Evolutionary conservation across 2,329 filamentous ascomycete species (phyloP), one percentile per base, ranked within the genome.

Genomic region (Bipolaris zeicola): DNA sequence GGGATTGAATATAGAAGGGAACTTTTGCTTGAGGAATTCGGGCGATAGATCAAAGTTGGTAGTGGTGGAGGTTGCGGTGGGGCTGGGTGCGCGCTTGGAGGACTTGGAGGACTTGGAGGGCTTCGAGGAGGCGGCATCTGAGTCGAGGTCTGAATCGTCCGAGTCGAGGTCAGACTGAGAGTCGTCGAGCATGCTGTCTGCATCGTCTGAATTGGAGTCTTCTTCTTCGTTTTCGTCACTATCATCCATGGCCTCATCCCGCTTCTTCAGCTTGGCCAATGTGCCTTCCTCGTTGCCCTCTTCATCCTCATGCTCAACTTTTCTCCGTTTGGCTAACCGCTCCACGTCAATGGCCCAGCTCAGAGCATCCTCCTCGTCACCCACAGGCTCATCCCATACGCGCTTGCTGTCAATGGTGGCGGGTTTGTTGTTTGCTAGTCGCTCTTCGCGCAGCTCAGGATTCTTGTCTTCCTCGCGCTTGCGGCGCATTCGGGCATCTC

Each of bases 391-490:
- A 68, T 97, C 93, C 91, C 92, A 98, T 31, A 91, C 87, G 74
- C 95, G 87, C 61, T 76, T 76, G 52, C 60, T 55, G 48, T 76
- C 72, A 52, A 76, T 73, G 6, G 72, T 75, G 20, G 62, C 76
- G 0, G 95, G 90, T 41, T 92, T 84, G 78, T 96, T 96, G 64
- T 85, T 86, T 58, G 87, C 87, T 58, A 94, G 81, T 67, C 95
- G 86, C 63, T 89, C 85, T 59, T 86, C 86, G 65, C 87, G 87
- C 57, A 96, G 78, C 57, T 86, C 84, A 1, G 94, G 93, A 69
- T 97, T 87, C 75, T 89, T 90, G 62, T 89, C 85, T 77, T 99
- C 95, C 71, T 93, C 90, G 78, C 89, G 91, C 78, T 91, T 92
- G 58, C 91, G 84, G 46, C 85, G 85, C 73, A 92, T 89, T 61